A percentile compares a stretch with the other conserved stretches of the same genome.
Conservation (phyloP, 2,329 filamentous ascomycete species). For the Chalara sp. region DNA sequence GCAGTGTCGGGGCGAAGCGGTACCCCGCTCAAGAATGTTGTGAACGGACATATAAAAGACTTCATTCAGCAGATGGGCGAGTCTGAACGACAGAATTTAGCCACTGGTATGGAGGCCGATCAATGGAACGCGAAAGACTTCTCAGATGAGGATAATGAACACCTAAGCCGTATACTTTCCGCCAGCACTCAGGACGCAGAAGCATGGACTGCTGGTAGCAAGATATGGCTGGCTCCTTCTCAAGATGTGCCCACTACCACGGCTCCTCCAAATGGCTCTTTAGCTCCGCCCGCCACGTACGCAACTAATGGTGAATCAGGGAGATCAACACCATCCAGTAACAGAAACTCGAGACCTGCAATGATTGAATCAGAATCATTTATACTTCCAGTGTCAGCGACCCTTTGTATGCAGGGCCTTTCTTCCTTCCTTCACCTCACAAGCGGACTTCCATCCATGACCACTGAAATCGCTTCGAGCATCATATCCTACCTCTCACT, state of each 20-base stretch:
- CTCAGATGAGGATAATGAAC: conserved; percentile 48
- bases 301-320: conserved; percentile 31
- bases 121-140: conserved; percentile 77
- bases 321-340: conserved; percentile 4
- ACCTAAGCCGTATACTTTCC: conserved; percentile 59
- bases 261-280: conserved; percentile 2
- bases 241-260: conserved; percentile 12
- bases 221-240: conserved; percentile 42
- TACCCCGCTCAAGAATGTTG: conserved; percentile 67
- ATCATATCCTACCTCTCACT: conserved; percentile 83
- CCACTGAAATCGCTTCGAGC: conserved; percentile 70
- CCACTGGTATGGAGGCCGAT: conserved; percentile 72
- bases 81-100: conserved; percentile 65
- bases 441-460: conserved; percentile 81
- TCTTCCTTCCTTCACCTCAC: conserved; percentile 78
- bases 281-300: conserved; percentile 1
- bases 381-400: conserved; percentile 76
- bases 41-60: conserved; percentile 76
- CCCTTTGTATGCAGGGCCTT: conserved; percentile 74
- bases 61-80: conserved; percentile 70
- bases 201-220: conserved; percentile 56
- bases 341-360: conserved; percentile 48
- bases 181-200: conserved; percentile 64
- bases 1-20: conserved; percentile 75
- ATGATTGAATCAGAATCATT: conserved; percentile 79